Percentiles rank a stretch among this genome's conserved stretches.
These are phyloP conservation scores for Trichopus zeylanicus DNA, from an alignment of 116 monocot genomes.

Conservation along the genomic window DNA sequence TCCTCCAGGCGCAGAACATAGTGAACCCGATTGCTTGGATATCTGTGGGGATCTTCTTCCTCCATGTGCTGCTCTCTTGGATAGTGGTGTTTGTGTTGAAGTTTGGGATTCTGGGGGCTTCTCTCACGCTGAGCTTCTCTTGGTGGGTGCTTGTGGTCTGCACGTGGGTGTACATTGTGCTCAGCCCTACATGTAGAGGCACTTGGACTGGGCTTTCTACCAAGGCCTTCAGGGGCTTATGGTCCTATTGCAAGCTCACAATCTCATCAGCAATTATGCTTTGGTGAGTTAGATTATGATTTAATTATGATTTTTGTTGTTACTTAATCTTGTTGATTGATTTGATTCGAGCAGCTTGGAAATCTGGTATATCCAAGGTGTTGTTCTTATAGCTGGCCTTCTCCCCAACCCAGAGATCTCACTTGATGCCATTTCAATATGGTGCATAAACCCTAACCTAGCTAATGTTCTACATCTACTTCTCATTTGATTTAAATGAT, in stretches of 20 bases:
- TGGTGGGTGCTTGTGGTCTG: conserved; percentile 50
- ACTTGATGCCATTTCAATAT: conserved; percentile 61
- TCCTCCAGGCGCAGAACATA: conserved; percentile 80
- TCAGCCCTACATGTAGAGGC: conserved; percentile 30
- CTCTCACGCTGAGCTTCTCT: conserved; percentile 54
- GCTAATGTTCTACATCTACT: too few relatives aligned
- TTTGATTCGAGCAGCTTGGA: conserved; percentile 40
- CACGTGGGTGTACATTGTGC: conserved; percentile 36
- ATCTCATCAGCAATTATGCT: conserved; percentile 67
- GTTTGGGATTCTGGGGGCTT: conserved; percentile 41
- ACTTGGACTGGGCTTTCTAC: conserved; percentile 70
- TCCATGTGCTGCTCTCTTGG: conserved; percentile 54
- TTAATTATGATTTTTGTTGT: not conserved
- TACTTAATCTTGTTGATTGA: too few relatives aligned
- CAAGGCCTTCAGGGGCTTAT: conserved; percentile 41
- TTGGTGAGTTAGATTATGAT: conserved; percentile 32
- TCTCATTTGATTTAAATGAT: not conserved
- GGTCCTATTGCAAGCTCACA: conserved; percentile 60
- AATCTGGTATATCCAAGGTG: conserved; percentile 59
- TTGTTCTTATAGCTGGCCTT: conserved; percentile 55
- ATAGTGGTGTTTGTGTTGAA: conserved; percentile 28
- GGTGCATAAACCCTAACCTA: too few relatives aligned
- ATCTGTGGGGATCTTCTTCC: conserved; percentile 17
- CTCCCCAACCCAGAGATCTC: conserved; percentile 49
- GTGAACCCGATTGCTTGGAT: conserved; percentile 56